Base-by-base conservation (phyloP, 148 eudicot species). In the Rhododendron molle region DNA sequence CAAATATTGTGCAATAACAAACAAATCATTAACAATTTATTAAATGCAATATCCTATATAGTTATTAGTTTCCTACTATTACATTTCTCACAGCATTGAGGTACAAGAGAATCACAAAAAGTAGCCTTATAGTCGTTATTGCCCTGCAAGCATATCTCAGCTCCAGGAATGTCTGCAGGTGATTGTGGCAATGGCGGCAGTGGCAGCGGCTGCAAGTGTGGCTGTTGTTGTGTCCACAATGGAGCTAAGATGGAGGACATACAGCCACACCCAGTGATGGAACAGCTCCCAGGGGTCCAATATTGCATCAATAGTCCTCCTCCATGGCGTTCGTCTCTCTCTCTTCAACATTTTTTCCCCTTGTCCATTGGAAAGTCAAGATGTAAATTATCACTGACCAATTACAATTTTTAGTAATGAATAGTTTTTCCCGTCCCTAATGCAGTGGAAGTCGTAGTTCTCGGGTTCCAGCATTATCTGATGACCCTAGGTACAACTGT, bases 381-480 rank as follows among this genome's bases (percentile, higher is more conserved):
- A 74, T 34, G 28, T 23, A 62, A 60, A 38, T 62, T 23, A 62
- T 62, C 23, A 62, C 10, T 23, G 21, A 62, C 2, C 28, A 23
- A 62, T 8, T 62, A 20, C 28, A 7, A 23, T 23, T 62, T 62
- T 7, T 50, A 23, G 69, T 23, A 2, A 7, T 23, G 28, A 58
- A 58, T 62, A 8, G 62, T 21, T 62, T 62, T 62, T 65, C 43
- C 34, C 50, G 23, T 56, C 23, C 54, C 21, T 40, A 73, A 87
- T 91, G 88, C 94, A 95, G 97, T 67, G 47, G 96, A 93, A 40
- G 85, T 92, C 18, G 46, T 93, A 5, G 4, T 89, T 8, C 78
- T 96, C 80, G 98, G 94, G 20, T 94, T 96, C 83, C 97, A 95
- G 85, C 99, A 96, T 86, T 90, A 92, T 30, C 49, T 95, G 15